These are phyloP conservation scores for Agaricus subrufescens DNA, from an alignment of 768 basidiomycete genomes.

Conservation along the genomic window DNA sequence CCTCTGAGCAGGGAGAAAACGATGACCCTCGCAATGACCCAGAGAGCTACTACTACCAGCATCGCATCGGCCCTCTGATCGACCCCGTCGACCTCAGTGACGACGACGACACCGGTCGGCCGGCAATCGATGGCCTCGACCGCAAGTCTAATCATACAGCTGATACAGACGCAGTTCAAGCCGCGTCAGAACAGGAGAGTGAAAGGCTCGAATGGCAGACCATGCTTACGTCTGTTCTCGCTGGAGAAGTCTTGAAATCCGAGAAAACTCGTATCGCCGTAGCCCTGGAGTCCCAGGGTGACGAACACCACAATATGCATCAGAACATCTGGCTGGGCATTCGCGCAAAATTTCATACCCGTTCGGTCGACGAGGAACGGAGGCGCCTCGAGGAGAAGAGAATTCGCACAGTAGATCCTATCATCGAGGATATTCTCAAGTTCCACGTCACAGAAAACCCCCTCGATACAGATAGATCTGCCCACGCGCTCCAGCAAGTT, in stretches of 20 bases:
- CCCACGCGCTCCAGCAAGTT: slow-evolving; percentile 57
- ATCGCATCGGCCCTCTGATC: slow-evolving; percentile 61
- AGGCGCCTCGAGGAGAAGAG: slow-evolving; percentile 80
- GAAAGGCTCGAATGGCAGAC: slow-evolving; percentile 94
- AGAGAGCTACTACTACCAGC: slow-evolving; percentile 79
- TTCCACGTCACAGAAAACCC: slow-evolving; percentile 55
- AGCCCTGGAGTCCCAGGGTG: slow-evolving; percentile 62
- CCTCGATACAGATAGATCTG: slow-evolving; percentile 28
- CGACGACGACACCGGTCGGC: slow-evolving; percentile 57
- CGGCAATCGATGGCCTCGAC: slow-evolving; percentile 38
- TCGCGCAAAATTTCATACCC: slow-evolving; percentile 78
- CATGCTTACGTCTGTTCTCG: slow-evolving; percentile 89
- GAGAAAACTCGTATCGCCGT: slow-evolving; percentile 92
- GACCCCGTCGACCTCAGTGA: slow-evolving; percentile 72
- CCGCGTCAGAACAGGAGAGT: slow-evolving; percentile 67
- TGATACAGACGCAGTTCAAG: slow-evolving; percentile 61
- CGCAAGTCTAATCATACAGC: slow-evolving; percentile 46
- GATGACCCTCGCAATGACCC: slow-evolving; percentile 73
- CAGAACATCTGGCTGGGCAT: slow-evolving; percentile 86
- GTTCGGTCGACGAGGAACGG: slow-evolving; percentile 79
- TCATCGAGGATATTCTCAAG: slow-evolving; percentile 77
- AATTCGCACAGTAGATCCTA: slow-evolving; percentile 71
- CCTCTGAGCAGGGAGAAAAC: slow-evolving; percentile 40
- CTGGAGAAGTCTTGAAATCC: slow-evolving; percentile 90
- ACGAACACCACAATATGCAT: slow-evolving; percentile 64